phyloP scores from a whole-genome alignment of 2,329 filamentous ascomycete genomes.

The Exophiala bonariae region DNA sequence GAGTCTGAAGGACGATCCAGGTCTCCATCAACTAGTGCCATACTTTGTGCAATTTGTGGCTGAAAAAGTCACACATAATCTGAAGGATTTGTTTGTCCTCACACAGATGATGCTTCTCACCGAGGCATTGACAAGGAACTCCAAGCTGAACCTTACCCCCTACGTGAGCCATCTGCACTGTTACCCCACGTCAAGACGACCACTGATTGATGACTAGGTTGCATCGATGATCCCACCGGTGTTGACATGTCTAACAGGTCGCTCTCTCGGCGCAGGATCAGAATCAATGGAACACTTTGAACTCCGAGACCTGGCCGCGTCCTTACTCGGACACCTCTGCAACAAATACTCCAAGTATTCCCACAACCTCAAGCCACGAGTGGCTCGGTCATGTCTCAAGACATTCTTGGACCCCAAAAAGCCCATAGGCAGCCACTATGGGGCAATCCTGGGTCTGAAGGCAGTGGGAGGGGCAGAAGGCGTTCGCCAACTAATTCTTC shows the following conservation, averaged over 20 bases:
- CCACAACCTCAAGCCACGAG: constrained; percentile 78
- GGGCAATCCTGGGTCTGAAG: constrained; percentile 77
- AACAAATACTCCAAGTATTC: constrained; percentile 79
- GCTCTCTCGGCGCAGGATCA: constrained; percentile 66
- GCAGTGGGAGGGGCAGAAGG: constrained; percentile 71
- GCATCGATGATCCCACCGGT: constrained; percentile 77
- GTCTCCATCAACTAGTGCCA: constrained; percentile 89
- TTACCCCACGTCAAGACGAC: not conserved
- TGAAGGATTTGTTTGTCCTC: constrained; percentile 86
- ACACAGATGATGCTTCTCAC: constrained; percentile 91
- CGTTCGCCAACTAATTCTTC: constrained; percentile 64
- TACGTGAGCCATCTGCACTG: constrained; percentile 49
- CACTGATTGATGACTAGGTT: constrained; percentile 39
- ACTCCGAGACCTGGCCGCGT: constrained; percentile 80
- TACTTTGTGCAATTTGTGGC: constrained; percentile 97
- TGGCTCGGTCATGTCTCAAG: constrained; percentile 91
- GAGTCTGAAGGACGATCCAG: constrained; percentile 83
- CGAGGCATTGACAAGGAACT: constrained; percentile 79
- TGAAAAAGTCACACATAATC: constrained; percentile 90
- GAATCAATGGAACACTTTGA: constrained; percentile 66
- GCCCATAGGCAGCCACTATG: constrained; percentile 81
- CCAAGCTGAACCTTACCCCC: constrained; percentile 71
- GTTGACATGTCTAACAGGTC: constrained; percentile 84
- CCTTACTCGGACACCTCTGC: constrained; percentile 75
- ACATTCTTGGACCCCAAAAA: constrained; percentile 85